Percentiles rank a stretch among this genome's conserved stretches.
These are phyloP conservation scores for Alternaria dauci DNA, from an alignment of 2,329 filamentous ascomycete genomes.

Conservation along the genomic window DNA sequence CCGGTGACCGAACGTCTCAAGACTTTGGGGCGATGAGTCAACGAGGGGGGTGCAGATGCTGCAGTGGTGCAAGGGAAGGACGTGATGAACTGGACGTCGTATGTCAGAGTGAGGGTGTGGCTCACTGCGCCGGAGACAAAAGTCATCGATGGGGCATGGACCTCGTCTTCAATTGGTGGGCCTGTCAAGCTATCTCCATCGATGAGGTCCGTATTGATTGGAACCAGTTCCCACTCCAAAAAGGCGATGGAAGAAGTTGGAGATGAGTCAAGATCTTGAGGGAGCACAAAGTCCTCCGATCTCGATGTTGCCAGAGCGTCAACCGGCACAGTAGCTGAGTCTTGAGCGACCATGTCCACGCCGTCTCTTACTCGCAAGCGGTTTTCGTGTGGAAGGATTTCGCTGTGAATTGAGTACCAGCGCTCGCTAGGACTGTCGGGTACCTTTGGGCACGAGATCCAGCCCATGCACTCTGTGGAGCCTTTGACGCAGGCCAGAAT, in stretches of 20 bases:
- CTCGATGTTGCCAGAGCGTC: slow-evolving; percentile 26
- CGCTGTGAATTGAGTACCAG: slow-evolving; percentile 60
- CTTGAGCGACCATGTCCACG: slow-evolving; percentile 41
- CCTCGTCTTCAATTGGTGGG: slow-evolving; percentile 29
- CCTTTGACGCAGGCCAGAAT: slow-evolving; percentile 59
- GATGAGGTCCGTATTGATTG: slow-evolving; percentile 31
- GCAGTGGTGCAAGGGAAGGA: slow-evolving; percentile 63
- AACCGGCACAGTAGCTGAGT: slow-evolving; percentile 49
- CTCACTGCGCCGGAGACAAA: slow-evolving; percentile 36
- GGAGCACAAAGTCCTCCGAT: slow-evolving; percentile 50
- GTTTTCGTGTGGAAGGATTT: slow-evolving; percentile 39
- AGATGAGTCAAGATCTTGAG: slow-evolving; percentile 40
- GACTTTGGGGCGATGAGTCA: slow-evolving; percentile 29
- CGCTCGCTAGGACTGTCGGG: slow-evolving; percentile 55
- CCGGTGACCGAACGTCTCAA: slow-evolving; percentile 35
- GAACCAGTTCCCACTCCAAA: slow-evolving; percentile 40
- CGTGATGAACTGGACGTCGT: slow-evolving; percentile 64
- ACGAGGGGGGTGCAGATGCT: slow-evolving; percentile 26
- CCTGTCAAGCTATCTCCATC: slow-evolving; percentile 32
- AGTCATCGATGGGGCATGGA: slow-evolving; percentile 42
- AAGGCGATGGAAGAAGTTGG: slow-evolving; percentile 32
- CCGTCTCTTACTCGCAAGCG: slow-evolving; percentile 51
- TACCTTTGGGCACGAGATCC: slow-evolving; percentile 57
- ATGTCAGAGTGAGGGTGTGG: slow-evolving; percentile 51
- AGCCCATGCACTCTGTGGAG: slow-evolving; percentile 63